Conservation (phyloP, 345 rosid genomes). For the Camelina laxa region DNA sequence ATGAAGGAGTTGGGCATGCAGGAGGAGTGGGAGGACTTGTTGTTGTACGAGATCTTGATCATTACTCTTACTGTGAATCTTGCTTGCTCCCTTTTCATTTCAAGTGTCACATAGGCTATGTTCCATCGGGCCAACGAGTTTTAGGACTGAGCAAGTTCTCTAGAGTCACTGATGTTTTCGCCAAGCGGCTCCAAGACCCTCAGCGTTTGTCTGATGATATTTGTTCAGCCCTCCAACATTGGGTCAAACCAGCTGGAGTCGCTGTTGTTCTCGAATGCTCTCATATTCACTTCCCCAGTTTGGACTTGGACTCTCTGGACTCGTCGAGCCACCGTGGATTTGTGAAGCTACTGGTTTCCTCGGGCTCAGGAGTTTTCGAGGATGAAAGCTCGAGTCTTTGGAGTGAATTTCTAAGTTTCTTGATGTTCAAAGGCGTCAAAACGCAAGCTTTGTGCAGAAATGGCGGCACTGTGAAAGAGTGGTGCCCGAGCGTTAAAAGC, state of each 20-base stretch:
- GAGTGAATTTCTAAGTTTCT: slow-evolving; percentile 69
- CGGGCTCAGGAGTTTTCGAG: slow-evolving; percentile 84
- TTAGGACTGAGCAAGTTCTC: slow-evolving; percentile 95
- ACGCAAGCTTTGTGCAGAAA: slow-evolving; percentile 43
- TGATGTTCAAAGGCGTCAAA: slow-evolving; percentile 62
- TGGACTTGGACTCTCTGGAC: slow-evolving; percentile 54
- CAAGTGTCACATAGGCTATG: slow-evolving; percentile 85
- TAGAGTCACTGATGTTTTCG: slow-evolving; percentile 84
- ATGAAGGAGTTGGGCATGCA: slow-evolving; percentile 70
- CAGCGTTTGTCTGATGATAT: slow-evolving; percentile 79
- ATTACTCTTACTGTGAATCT: slow-evolving; percentile 86
- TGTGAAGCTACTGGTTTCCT: slow-evolving; percentile 55
- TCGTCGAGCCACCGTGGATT: slow-evolving; percentile 55
- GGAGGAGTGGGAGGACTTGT: slow-evolving; percentile 95
- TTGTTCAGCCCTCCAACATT: slow-evolving; percentile 76
- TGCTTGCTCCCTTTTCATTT: slow-evolving; percentile 94
- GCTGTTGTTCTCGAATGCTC: slow-evolving; percentile 83
- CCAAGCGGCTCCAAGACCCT: slow-evolving; percentile 86
- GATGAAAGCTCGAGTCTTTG: slow-evolving; percentile 61
- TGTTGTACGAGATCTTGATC: slow-evolving; percentile 82
- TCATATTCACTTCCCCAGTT: slow-evolving; percentile 76
- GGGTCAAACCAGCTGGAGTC: slow-evolving; percentile 83
- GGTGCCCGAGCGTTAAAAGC: slow-evolving; percentile 73
- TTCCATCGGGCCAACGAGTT: slow-evolving; percentile 78
- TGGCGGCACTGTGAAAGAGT: slow-evolving; percentile 44